Evolutionary conservation across 805 yeast species (phyloP), one percentile per base, ranked within the genome.

Genomic region (Yarrowia osloensis): DNA sequence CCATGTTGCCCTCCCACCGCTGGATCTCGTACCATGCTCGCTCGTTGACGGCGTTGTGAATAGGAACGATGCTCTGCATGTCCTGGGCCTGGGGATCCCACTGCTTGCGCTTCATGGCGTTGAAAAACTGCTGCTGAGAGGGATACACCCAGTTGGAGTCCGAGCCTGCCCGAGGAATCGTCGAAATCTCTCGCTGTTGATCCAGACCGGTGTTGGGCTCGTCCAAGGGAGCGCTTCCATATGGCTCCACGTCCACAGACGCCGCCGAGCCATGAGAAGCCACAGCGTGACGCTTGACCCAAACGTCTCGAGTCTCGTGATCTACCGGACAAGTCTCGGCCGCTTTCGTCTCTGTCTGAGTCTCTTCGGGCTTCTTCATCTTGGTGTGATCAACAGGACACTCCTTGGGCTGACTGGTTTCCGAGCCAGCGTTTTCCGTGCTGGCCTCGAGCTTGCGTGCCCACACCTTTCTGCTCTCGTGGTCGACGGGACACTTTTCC

Each of bases 11-110:
- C 74, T 94, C 99, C 99, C 99, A 94, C 71, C 82, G 77, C 73
- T 85, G 75, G 37, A 94, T 91, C 74, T 89, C 91, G 65, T 77
- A 77, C 99, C 99, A 94, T 2, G 96, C 96, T 69, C 91, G 79
- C 77, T 94, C 99, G 75, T 94, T 94, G 37, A 94, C 98, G 44
- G 90, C 86, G 74, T 94, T 94, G 76, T 94, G 99, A 49, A 94
- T 88, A 0, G 98, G 98, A 3, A 94, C 97, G 19, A 94, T 91
- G 0, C 94, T 85, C 70, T 85, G 80, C 99, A 94, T 94, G 74
- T 93, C 98, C 8, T 78, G 76, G 0, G 89, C 89, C 12, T 85
- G 79, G 1, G 98, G 97, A 65, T 87, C 82, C 92, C 97, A 91
- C 67, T 90, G 85, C 74, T 94, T 94, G 59, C 98, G 84, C 71